A percentile compares a stretch with the other conserved stretches of the same genome.
phyloP scores from a whole-genome alignment of 805 yeast species.

The Saccharomycopsis fodiens region DNA sequence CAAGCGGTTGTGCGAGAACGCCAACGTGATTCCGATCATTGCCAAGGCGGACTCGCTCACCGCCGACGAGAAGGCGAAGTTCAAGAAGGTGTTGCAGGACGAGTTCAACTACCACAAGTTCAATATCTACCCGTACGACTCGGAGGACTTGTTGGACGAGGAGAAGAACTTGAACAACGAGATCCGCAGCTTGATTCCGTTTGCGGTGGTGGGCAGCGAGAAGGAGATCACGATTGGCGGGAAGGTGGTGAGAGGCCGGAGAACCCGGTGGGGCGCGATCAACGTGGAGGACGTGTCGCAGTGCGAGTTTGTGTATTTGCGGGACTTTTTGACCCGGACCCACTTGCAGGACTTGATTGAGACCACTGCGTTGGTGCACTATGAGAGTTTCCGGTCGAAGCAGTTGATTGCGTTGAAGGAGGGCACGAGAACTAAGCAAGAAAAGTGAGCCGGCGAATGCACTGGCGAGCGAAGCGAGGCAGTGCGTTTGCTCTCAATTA shows the following conservation, averaged over 20 bases:
- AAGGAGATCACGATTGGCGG: slow-evolving; percentile 69
- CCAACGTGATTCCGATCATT: slow-evolving; percentile 91
- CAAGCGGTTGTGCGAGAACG: slow-evolving; percentile 77
- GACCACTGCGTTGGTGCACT: slow-evolving; percentile 79
- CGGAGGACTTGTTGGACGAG: slow-evolving; percentile 59
- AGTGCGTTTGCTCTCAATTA: too few relatives aligned
- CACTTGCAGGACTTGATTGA: slow-evolving; percentile 95
- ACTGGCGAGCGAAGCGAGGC: too few relatives aligned
- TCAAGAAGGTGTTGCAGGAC: slow-evolving; percentile 67
- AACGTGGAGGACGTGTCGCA: slow-evolving; percentile 92
- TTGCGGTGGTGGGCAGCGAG: slow-evolving; percentile 92
- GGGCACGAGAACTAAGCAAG: slow-evolving; percentile 42
- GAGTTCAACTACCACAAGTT: slow-evolving; percentile 70
- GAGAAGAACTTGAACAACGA: slow-evolving; percentile 68
- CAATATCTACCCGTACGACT: slow-evolving; percentile 78
- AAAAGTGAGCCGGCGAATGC: not conserved
- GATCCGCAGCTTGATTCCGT: slow-evolving; percentile 74
- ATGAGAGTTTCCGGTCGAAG: slow-evolving; percentile 88
- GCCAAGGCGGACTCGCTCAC: slow-evolving; percentile 92
- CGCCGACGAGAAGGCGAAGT: slow-evolving; percentile 68
- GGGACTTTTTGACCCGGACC: slow-evolving; percentile 91
- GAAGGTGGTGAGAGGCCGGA: slow-evolving; percentile 77
- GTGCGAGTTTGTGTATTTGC: slow-evolving; percentile 89
- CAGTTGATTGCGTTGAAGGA: slow-evolving; percentile 92
- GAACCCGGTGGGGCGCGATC: slow-evolving; percentile 89